Base-by-base conservation (phyloP, 2,329 filamentous ascomycete genomes). In the Hypoxylon sp. region DNA sequence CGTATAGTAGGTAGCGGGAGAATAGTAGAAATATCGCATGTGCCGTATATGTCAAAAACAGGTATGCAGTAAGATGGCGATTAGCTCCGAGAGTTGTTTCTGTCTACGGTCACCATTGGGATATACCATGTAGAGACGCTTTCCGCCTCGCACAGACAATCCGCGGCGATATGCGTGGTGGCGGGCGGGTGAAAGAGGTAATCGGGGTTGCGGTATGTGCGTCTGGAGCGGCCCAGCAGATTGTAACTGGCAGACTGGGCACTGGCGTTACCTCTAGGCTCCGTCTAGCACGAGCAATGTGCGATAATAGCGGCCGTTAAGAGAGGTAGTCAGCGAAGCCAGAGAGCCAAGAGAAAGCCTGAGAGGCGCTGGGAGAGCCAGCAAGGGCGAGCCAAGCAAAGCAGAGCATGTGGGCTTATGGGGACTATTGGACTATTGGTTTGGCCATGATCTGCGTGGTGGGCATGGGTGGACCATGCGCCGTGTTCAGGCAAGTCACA, bases 391-490 rank as follows among this genome's bases (percentile, higher is more conserved):
- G 35, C 35, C 35, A 38, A 38, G 18, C 35, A 40, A 18, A 17
- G 31, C 8, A 10, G 31, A 23, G 9, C 20, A 21, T 29, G 42
- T 46, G 24, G 24, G n/a, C 27, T 3, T 45, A 26, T 45, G 41
- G 45, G 5, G n/a, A 11, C 5, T 31, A 48, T 17, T 17, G 31
- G 31, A 21, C 45, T 18, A 23, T 46, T 48, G 52, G 50, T 59
- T 63, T 56, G 60, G 60, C n/a, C 53, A 57, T 57, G 62, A 65
- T 65, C 62, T 65, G 56, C 56, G 59, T 59, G 59, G n/a, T n/a
- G n/a, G n/a, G 55, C 55, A 62, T 57, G 43, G 43, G 50, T 18
- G 41, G 41, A 48, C 48, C 48, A 43, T 40, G n/a, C n/a, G n/a
- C n/a, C n/a, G n/a, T n/a, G n/a, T n/a, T n/a, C n/a, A n/a, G n/a